Evolutionary conservation across 129 eudicot genomes (phyloP).

Genomic region (Gnaphalium uliginosum): DNA sequence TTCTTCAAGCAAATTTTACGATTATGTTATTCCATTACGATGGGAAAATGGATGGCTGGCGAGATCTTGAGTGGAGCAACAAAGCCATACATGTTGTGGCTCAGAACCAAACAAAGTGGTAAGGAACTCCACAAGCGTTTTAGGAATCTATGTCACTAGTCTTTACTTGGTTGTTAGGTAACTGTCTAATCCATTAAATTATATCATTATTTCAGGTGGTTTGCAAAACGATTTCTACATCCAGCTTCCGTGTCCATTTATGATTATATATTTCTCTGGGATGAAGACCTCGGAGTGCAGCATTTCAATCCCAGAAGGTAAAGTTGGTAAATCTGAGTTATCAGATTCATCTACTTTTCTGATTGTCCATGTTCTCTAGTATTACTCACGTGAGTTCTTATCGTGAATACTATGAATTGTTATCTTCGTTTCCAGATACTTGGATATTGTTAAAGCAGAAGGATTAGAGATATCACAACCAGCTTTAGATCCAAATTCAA

Average conservation of each 20-base stretch:
- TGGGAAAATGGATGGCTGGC: slow-evolving; percentile 88
- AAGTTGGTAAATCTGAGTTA: slow-evolving; percentile 8
- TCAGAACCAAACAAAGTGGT: slow-evolving; percentile 97
- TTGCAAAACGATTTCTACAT: slow-evolving; percentile 95
- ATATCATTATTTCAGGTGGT: slow-evolving; percentile 65
- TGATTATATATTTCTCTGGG: slow-evolving; percentile 97
- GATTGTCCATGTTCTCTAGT: not conserved
- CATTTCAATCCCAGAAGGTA: slow-evolving; percentile 91
- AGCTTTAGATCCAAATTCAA: slow-evolving; percentile 92
- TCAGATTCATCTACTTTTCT: not conserved
- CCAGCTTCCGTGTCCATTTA: slow-evolving; percentile 81
- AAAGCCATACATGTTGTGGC: slow-evolving; percentile 79
- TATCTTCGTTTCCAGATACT: slow-evolving; percentile 48
- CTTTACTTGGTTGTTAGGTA: not conserved
- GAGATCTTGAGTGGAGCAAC: slow-evolving; percentile 82
- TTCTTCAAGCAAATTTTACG: slow-evolving; percentile 87
- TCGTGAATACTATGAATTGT: not conserved
- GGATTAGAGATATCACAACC: slow-evolving; percentile 97
- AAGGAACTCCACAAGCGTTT: slow-evolving; percentile 7
- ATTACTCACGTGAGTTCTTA: not conserved
- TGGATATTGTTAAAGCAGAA: slow-evolving; percentile 71
- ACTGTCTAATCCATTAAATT: not conserved
- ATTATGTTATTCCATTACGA: slow-evolving; percentile 87
- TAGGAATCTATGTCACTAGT: not conserved
- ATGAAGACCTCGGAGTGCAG: slow-evolving; percentile 90